Base-by-base conservation (phyloP, 1,284 basidiomycete species). In the Trichosporon faecale region DNA sequence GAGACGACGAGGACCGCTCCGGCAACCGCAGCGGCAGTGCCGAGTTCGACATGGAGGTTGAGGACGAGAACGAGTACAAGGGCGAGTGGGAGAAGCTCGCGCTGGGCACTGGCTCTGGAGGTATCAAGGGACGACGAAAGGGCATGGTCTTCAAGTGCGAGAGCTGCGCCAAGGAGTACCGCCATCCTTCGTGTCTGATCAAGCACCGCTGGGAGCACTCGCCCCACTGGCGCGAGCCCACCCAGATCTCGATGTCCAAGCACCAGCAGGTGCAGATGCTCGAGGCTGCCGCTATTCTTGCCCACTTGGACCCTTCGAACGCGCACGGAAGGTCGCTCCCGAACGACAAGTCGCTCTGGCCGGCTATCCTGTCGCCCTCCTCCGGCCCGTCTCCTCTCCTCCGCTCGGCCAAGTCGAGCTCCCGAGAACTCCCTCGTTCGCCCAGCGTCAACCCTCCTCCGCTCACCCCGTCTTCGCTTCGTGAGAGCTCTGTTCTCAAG, bases 151-250 rank as follows among this genome's bases (percentile, higher is more conserved):
- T 94, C 85, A 91, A 90, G 77, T 98, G 95, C 84, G 95, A 97
- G 85, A 93, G 89, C 78, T 95, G 93, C 80, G 89, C 90, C 44
- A 95, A 95, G 91, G 91, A 95, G 68, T 97, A 97, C 83, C 90
- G 94, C 64, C 95, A 98, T 80, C 95, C 94, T 3, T 93, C 91
- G 23, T 97, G 95, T 83, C 86, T 98, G 65, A 92, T 95, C 85
- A 98, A 98, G 84, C 95, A 98, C 79, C 91, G 95, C 46, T 98
- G 95, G 95, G 95, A 98, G 81, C 95, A 98, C 79, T 94, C 92
- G 31, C 93, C 93, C 44, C 95, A 98, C 80, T 99, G 96, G 96
- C 92, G 93, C 66, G 94, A 95, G 83, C 93, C 94, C 0, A 94
- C 92, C 76, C 95, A 96, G 83, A 91, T 96, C 78, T 89, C 95